A percentile compares a stretch with the other conserved stretches of the same genome.
Evolutionary conservation across 179 eudicot genomes (phyloP).

Genomic region (Spergularia azorica): DNA sequence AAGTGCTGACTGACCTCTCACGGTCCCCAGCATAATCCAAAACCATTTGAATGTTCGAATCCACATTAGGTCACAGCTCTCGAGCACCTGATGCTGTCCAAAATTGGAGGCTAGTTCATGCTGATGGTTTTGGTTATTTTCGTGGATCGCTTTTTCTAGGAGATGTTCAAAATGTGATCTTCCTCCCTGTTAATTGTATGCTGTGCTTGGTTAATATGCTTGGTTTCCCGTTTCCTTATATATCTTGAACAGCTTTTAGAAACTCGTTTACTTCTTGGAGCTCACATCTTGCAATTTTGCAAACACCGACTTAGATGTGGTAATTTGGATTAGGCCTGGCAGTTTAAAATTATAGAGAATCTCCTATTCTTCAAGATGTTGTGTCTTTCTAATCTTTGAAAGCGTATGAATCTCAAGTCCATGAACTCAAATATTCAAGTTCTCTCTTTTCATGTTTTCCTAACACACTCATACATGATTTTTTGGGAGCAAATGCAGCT

Average conservation of each 20-base stretch:
- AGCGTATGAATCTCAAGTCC: not conserved
- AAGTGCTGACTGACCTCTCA: too few species aligned
- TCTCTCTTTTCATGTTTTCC: not conserved
- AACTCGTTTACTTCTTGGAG: not conserved
- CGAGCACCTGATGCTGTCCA: too few species aligned
- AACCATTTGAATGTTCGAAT: too few species aligned
- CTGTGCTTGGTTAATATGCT: too few species aligned
- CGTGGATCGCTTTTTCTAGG: too few species aligned
- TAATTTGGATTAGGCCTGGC: not conserved
- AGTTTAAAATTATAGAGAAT: not conserved
- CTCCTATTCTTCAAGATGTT: not conserved
- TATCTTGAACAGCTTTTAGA: not conserved
- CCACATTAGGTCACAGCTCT: too few species aligned
- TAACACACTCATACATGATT: not conserved
- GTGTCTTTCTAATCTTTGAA: not conserved
- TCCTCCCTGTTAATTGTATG: too few species aligned
- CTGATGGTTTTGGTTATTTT: too few species aligned
- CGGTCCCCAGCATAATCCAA: too few species aligned
- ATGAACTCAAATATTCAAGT: not conserved
- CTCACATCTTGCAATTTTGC: not conserved
- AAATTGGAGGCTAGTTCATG: too few species aligned
- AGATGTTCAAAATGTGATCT: too few species aligned
- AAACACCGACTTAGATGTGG: not conserved
- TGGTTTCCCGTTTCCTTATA: not conserved
- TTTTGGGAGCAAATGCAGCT: conserved; percentile 29